These are phyloP conservation scores for Globisporangium paddicum DNA, from an alignment of 352 stramenopile species.

Conservation along the genomic window DNA sequence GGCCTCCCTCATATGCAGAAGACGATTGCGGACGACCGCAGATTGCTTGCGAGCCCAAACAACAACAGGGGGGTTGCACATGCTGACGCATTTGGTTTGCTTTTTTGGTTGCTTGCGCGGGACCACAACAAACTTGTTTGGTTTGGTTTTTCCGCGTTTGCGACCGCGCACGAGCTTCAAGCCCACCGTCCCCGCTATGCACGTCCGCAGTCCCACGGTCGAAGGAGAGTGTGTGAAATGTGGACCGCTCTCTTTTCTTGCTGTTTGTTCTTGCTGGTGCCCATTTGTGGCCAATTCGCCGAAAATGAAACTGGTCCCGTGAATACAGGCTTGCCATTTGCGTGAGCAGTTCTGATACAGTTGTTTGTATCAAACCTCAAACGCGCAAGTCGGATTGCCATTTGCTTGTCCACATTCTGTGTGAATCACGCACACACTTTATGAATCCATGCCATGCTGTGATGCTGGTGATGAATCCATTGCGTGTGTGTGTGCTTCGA, in stretches of 20 bases:
- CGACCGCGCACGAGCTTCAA: no score
- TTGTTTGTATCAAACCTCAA: no score
- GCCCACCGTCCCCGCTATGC: no score
- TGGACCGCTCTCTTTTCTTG: not conserved
- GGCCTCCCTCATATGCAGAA: not conserved
- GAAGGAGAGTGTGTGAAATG: not conserved
- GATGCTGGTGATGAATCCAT: not conserved
- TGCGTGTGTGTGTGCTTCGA: not conserved
- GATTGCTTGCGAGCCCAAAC: not conserved
- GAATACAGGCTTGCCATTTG: not conserved
- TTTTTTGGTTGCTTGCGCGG: no score
- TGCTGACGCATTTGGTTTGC: slow-evolving; percentile 12
- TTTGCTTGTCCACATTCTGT: not conserved
- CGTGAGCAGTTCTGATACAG: no score
- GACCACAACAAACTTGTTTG: no score
- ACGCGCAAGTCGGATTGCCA: slow-evolving; percentile 1
- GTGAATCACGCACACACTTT: not conserved
- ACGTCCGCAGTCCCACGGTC: not conserved
- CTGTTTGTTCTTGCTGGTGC: no score
- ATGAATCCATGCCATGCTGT: not conserved
- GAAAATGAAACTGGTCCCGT: not conserved
- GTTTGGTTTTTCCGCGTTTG: no score
- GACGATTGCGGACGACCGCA: not conserved
- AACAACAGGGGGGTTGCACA: not conserved
- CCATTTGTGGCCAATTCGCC: not conserved